Percentiles rank a stretch among this genome's conserved stretches.
phyloP scores from a whole-genome alignment of 192 early-diverging fungal species.

The Coemansia sp. region DNA sequence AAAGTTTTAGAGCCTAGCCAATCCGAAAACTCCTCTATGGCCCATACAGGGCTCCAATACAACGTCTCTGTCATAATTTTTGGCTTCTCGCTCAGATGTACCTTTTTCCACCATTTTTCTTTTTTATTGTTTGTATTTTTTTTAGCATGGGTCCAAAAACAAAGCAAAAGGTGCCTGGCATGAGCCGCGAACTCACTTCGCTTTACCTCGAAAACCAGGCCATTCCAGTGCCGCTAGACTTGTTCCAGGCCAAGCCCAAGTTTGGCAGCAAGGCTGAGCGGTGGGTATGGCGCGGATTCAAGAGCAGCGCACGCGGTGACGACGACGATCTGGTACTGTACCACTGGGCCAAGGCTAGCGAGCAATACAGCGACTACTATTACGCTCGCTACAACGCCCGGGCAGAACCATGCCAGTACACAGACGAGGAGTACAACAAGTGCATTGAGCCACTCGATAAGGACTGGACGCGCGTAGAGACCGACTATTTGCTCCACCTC shows the following conservation, averaged over 20 bases:
- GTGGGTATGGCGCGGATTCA: conserved; percentile 67
- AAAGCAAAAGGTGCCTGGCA: conserved; percentile 25
- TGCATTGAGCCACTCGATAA: conserved; percentile 64
- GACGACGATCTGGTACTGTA: conserved; percentile 59
- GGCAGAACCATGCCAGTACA: conserved; percentile 69
- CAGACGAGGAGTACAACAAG: conserved; percentile 81
- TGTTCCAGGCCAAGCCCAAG: conserved; percentile 68
- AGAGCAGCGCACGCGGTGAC: conserved; percentile 76
- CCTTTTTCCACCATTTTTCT: neutral
- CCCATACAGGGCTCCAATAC: no score
- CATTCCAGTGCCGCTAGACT: conserved; percentile 40
- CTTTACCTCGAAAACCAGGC: conserved; percentile 50
- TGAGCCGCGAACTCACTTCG: conserved; percentile 51
- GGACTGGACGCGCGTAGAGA: conserved; percentile 84
- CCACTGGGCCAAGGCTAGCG: conserved; percentile 79
- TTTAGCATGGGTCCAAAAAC: conserved; percentile 21
- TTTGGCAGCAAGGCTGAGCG: conserved; percentile 63
- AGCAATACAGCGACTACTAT: conserved; percentile 66
- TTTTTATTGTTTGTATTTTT: neutral
- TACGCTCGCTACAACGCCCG: conserved; percentile 79
- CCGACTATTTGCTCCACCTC: conserved; percentile 76
- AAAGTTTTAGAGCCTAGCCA: neutral
- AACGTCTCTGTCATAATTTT: no score
- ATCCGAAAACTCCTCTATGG: neutral
- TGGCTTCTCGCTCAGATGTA: no score